Base-by-base conservation (phyloP, 1,284 basidiomycete species). In the Sanghuangporus sanghuang region DNA sequence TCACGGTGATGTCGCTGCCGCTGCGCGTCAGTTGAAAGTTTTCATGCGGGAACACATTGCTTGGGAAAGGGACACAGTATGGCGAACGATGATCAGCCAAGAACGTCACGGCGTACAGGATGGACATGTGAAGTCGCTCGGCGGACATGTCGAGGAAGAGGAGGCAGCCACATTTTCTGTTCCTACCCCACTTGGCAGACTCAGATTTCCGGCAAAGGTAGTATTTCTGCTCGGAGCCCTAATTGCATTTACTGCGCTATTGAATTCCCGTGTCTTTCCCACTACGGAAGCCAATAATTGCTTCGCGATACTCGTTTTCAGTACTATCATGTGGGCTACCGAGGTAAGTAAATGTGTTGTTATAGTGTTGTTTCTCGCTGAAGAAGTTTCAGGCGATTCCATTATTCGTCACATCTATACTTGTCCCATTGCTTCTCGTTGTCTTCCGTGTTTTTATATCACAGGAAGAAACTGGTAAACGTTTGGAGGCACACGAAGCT, bases 21-120 rank as follows among this genome's bases (percentile, higher is more conserved):
- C 96, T 0, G 81, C 84, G 57, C 86, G 91, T 67, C 93, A 98
- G 72, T 84, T 99, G 57, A 87, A 89, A 68, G 83, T 93, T 27
- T 89, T 97, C 73, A 87, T 98, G 62, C 87, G 96, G 36, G 96
- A 99, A 78, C 89, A 93, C 71, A 90, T 96, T 65, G 95, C 94
- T 1, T 96, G 93, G 92, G 93, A 96, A 71, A 85, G 94, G 53
- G 93, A 96, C 71, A 96, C 93, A 0, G 92, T 99, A 4, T 99
- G 96, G 96, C 84, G 96, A 35, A 93, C 96, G 75, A 98, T 99
- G 96, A 95, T 99, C 69, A 90, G 90, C 12, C 87, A 89, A 39
- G 93, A 95, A 71, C 85, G 95, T 55, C 82, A 86, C 9, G 90
- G 89, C 3, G 82, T 84, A 50, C 72, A 71, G 2, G 79, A 78